Conservation (phyloP, 805 yeast species). For the Kregervanrija delftensis region DNA sequence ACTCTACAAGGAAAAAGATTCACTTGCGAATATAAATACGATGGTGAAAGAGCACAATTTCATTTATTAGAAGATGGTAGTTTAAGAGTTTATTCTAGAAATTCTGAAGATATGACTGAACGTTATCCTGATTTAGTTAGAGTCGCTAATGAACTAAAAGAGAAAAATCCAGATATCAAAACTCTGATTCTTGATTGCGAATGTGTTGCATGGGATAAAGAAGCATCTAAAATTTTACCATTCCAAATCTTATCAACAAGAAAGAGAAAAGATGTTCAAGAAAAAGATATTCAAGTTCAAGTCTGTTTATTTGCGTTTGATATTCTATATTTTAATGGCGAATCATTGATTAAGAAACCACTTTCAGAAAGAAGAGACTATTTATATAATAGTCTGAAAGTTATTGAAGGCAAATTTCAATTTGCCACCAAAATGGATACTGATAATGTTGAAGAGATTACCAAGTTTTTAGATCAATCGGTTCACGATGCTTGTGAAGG, state of each 20-base stretch:
- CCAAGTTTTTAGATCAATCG: slow-evolving; percentile 78
- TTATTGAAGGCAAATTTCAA: slow-evolving; percentile 70
- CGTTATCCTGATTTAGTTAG: slow-evolving; percentile 86
- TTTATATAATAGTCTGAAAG: slow-evolving; percentile 48
- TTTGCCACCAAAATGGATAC: slow-evolving; percentile 75
- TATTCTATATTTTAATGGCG: slow-evolving; percentile 65
- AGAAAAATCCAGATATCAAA: slow-evolving; percentile 28
- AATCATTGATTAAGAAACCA: slow-evolving; percentile 59
- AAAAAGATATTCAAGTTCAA: slow-evolving; percentile 79
- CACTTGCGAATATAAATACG: slow-evolving; percentile 95
- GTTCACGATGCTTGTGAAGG: slow-evolving; percentile 92
- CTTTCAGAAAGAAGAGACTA: slow-evolving; percentile 63
- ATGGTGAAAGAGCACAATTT: slow-evolving; percentile 96
- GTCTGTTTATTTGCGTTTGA: slow-evolving; percentile 94
- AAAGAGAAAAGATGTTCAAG: slow-evolving; percentile 87
- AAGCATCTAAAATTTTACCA: slow-evolving; percentile 73
- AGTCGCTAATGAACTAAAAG: slow-evolving; percentile 45
- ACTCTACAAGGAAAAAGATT: slow-evolving; percentile 78
- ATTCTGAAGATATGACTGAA: slow-evolving; percentile 95
- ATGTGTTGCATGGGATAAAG: slow-evolving; percentile 95
- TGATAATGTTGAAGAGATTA: slow-evolving; percentile 66
- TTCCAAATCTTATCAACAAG: slow-evolving; percentile 91
- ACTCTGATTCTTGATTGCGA: slow-evolving; percentile 87
- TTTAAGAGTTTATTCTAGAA: slow-evolving; percentile 80
- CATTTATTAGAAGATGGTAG: slow-evolving; percentile 63